Evolutionary conservation across 352 stramenopile species (phyloP), one percentile per base, ranked within the genome.

Genomic region (Globisporangium abappressorium): DNA sequence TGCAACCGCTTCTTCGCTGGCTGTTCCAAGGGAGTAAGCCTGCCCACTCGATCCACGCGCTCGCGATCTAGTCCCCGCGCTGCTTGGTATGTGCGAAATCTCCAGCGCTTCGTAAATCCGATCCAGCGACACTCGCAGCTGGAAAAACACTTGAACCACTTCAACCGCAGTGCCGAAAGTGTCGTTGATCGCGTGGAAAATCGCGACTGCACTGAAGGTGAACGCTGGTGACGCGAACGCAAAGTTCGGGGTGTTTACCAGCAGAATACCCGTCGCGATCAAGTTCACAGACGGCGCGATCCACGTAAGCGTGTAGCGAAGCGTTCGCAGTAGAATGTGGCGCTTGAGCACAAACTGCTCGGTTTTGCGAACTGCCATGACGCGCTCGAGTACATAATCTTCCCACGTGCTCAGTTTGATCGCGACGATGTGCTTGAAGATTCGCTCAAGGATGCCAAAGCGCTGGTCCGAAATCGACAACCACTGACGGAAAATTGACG

Each of bases 371-470:
- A 80, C 74, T 1, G 43, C 41, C 26, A 82, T 71, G 53, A 89
- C 70, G 24, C 78, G 81, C 2, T 69, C 63, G 38, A 86, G 67
- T 57, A 80, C 79, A 43, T 76, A 82, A 54, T 83, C 74, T 67
- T 91, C 78, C 82, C 82, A 91, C 3, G 77, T 70, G 14, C 84
- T 85, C 0, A 91, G 62, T 20, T 91, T 91, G 20, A 89, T 71
- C 49, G 66, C 66, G 20, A 67, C 14, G 12, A 71, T 62, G 51
- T 71, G 38, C 26, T 67, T 62, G 26, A 71, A 67, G 18, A 51
- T 28, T 20, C 60, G 49, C 43, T 63, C 54, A 2, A 71, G 66
- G 58, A 67, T 49, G 0, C 59, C 46, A 46, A 71, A 71, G 51
- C 66, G 58, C 26, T 67, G 24, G 54, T 71, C 66, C n/a, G 66